Percentiles rank a stretch among this genome's conserved stretches.
phyloP scores from a whole-genome alignment of 108 stramenopile species.

The Phaeodactylum tricornutum region DNA sequence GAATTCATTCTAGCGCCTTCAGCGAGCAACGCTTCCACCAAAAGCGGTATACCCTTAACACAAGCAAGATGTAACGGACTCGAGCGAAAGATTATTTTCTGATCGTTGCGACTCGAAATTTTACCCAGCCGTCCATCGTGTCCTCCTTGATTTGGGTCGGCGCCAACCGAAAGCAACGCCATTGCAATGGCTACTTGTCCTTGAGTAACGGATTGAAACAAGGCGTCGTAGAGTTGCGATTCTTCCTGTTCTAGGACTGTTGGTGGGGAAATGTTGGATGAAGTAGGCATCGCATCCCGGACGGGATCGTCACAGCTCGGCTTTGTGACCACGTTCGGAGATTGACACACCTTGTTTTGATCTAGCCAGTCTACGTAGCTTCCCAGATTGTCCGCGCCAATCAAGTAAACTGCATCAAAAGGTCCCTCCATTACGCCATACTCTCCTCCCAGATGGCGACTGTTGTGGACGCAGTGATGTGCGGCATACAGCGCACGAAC shows the following conservation, averaged over 20 bases:
- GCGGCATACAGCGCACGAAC: conserved; percentile 58
- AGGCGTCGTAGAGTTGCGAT: conserved; percentile 35
- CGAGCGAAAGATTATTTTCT: conserved; percentile 29
- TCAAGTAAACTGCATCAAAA: conserved; percentile 45
- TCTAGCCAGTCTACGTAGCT: conserved; percentile 67
- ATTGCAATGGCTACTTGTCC: conserved; percentile 35
- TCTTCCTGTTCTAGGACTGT: background rate
- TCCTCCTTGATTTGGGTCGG: conserved; percentile 43
- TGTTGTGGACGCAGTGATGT: conserved; percentile 48
- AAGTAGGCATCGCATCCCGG: no score
- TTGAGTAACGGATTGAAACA: conserved; percentile 47
- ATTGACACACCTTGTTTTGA: conserved; percentile 4
- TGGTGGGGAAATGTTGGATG: background rate
- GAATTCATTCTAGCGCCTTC: conserved; percentile 44
- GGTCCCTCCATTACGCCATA: conserved; percentile 48
- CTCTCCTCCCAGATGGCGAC: conserved; percentile 58
- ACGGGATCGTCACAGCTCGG: no score
- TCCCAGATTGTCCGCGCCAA: conserved; percentile 44
- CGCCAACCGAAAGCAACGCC: conserved; percentile 43
- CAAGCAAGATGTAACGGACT: conserved; percentile 74
- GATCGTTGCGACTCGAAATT: conserved; percentile 16
- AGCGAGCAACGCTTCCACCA: conserved; percentile 37
- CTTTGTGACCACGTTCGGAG: background rate
- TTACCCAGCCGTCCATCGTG: conserved; percentile 41
- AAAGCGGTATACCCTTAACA: conserved; percentile 26